Evolutionary conservation across 2,329 filamentous ascomycete genomes (phyloP), one percentile per base, ranked within the genome.

Genomic region (Epicoccum sorghinum): DNA sequence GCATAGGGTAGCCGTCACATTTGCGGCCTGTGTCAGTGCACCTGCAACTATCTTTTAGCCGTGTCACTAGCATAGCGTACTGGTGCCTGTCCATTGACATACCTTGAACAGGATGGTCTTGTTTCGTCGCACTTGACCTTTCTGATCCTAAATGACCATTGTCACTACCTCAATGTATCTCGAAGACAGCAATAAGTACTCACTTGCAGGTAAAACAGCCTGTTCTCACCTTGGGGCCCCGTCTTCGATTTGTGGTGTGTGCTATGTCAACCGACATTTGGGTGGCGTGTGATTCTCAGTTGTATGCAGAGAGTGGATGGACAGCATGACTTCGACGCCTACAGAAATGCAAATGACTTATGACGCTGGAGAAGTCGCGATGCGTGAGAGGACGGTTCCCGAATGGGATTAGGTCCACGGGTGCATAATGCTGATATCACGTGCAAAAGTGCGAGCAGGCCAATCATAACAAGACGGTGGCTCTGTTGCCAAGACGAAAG

Each of bases 1-100:
- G 32, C 50, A 56, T 47, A 29, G 50, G 29, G 33, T 71, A 71
- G 25, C 67, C 67, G 40, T 69, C 67, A 52, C 68, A 72, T 47
- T 61, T 65, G 33, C 68, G 68, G 13, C 69, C 68, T 37, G 66
- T 67, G 41, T 60, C 65, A 3, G 60, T 67, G 44, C 69, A 71
- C 58, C 67, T 71, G 32, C 4, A 7, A 10, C 30, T 25, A 38
- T 64, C n/a, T 61, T 55, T 36, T 47, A 37, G 13, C 36, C 4
- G 22, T 12, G 22, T 35, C 27, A 10, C 10, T 29, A 36, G 14
- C 14, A 14, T 14, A n/a, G 7, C 6, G 7, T 18, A 18, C 18
- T 18, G 18, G 18, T 18, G 18, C 2, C 18, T 18, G 18, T 18
- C 18, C 18, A 18, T 18, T 18, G 33, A 14, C 42, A 41, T 60